A percentile compares a stretch with the other conserved stretches of the same genome.
phyloP scores from a whole-genome alignment of 257 asterid species.

The Capsicum rhomboideum region DNA sequence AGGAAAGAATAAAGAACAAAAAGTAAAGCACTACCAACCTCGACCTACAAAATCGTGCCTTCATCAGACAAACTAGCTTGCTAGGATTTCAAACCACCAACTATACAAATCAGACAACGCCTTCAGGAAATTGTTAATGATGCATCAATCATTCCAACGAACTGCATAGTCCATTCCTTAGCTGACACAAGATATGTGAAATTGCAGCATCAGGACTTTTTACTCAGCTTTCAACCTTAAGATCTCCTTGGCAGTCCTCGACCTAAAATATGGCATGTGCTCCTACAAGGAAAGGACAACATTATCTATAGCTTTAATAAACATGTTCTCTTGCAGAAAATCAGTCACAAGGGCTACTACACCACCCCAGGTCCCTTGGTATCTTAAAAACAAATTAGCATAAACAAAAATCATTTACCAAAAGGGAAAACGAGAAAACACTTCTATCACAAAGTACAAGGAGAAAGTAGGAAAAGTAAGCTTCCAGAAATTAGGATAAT shows the following conservation, averaged over 20 bases:
- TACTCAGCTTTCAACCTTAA: constrained; percentile 67
- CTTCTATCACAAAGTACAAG: not conserved
- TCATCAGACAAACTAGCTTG: not conserved
- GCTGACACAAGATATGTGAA: not conserved
- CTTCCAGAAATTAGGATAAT: not conserved
- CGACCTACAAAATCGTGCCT: not conserved
- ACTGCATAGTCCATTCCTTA: not conserved
- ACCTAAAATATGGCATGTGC: constrained; percentile 80
- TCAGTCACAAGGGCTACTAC: not conserved
- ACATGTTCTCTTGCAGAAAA: not conserved
- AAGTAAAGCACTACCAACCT: not conserved
- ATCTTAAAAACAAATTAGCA: not conserved
- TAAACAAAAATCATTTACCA: not conserved
- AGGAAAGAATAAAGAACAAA: not conserved
- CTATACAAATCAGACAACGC: not conserved
- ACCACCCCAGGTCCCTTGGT: not conserved
- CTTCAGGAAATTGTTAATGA: not conserved
- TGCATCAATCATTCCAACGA: not conserved
- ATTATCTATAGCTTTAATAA: not conserved
- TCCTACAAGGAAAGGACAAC: constrained; percentile 28
- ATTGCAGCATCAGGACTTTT: constrained; percentile 1
- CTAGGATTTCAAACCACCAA: not conserved
- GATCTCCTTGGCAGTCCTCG: constrained; percentile 75
- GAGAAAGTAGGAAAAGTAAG: not conserved
- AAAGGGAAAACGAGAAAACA: not conserved